Evolutionary conservation across 305 asterid genomes (phyloP).

Genomic region (Fraxinus platypoda): DNA sequence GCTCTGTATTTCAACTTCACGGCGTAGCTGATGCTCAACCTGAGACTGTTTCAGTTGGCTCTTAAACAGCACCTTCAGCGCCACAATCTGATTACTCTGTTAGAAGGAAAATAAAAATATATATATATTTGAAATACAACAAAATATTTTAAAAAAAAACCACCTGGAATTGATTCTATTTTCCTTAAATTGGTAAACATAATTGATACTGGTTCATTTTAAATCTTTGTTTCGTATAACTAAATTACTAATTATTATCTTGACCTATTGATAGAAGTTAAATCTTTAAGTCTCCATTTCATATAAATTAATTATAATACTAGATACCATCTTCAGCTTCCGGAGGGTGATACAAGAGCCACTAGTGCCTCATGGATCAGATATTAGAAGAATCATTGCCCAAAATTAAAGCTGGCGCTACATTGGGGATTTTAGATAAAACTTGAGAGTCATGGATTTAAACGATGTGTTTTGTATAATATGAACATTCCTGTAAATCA

Average conservation of each 20-base stretch:
- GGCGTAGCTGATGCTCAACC: constrained; percentile 96
- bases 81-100: constrained; percentile 59
- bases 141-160: not conserved
- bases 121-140: not conserved
- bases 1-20: constrained; percentile 97
- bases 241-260: not conserved
- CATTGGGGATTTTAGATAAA: not conserved
- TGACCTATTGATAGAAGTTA: not conserved
- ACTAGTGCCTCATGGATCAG: not conserved
- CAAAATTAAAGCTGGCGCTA: not conserved
- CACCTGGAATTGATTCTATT: not conserved
- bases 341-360: not conserved
- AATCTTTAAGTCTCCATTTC: not conserved
- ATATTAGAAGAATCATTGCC: not conserved
- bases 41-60: constrained; percentile 87
- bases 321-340: not conserved
- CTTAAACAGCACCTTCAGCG: constrained; percentile 87
- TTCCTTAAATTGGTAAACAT: not conserved
- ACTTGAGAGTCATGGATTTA: not conserved
- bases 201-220: not conserved
- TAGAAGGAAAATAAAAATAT: not conserved
- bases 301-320: not conserved
- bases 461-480: not conserved
- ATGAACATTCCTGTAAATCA: not conserved
- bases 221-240: not conserved